Conservation (phyloP, 108 stramenopile genomes). For the Pseudonitzschia multistriata region DNA sequence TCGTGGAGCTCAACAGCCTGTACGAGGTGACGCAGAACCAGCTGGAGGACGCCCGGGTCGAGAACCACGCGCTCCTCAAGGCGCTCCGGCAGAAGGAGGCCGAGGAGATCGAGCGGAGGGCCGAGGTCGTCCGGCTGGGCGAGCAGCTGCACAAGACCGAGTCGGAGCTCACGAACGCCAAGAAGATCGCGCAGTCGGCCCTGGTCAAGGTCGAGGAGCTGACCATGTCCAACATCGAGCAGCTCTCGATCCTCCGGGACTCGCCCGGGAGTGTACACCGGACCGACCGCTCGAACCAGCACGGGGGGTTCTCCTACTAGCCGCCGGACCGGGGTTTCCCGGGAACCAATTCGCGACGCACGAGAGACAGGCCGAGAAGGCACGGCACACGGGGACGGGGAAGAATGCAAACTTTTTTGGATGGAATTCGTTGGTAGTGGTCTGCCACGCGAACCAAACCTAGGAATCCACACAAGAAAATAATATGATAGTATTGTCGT, state of each 20-base stretch:
- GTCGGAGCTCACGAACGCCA: constrained; percentile 56
- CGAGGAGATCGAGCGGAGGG: constrained; percentile 22
- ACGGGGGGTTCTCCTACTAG: no score
- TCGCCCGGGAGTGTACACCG: no score
- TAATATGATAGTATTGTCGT: no score
- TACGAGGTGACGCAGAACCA: constrained; percentile 53
- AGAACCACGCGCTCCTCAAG: constrained; percentile 46
- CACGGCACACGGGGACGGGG: no score
- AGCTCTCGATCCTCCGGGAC: constrained; percentile 16
- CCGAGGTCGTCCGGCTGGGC: constrained; percentile 24
- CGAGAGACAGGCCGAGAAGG: no score
- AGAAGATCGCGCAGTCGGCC: constrained; percentile 47
- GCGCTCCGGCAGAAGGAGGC: constrained; percentile 40
- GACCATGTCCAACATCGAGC: constrained; percentile 31
- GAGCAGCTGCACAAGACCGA: constrained; percentile 38
- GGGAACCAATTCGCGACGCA: no score
- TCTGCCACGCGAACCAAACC: no score
- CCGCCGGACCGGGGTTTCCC: no score
- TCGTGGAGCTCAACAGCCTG: constrained; percentile 50
- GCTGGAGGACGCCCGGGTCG: constrained; percentile 43
- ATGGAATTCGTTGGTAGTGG: no score
- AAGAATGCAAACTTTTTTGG: no score
- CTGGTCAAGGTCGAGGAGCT: constrained; percentile 48
- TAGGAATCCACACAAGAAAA: no score
- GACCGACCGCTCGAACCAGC: no score